These are phyloP conservation scores for Malania oleifera DNA, from an alignment of 164 flowering plant species.

Conservation along the genomic window DNA sequence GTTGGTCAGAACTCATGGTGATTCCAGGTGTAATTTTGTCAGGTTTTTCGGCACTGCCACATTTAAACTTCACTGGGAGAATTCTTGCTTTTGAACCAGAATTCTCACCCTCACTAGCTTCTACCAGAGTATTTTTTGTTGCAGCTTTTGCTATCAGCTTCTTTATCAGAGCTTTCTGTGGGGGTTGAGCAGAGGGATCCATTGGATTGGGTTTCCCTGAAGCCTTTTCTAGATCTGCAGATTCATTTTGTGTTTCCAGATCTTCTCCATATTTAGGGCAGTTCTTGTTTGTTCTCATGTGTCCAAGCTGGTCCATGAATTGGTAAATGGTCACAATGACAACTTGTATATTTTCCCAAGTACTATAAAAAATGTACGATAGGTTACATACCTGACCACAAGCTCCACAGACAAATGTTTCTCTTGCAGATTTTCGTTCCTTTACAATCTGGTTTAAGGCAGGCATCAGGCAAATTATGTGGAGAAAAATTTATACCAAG, in stretches of 20 bases:
- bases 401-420: constrained; percentile 87
- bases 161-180: constrained; percentile 42
- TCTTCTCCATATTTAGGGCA: constrained; percentile 93
- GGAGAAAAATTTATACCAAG: constrained; percentile 1
- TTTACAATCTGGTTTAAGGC: constrained; percentile 55
- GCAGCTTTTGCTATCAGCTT: constrained; percentile 46
- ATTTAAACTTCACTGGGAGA: constrained; percentile 69
- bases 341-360: too few species aligned
- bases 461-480: neutral
- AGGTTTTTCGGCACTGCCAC: constrained; percentile 48
- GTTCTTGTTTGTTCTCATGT: constrained; percentile 96
- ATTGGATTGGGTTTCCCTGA: constrained; percentile 33
- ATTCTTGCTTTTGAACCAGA: constrained; percentile 39
- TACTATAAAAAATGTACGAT: too few species aligned
- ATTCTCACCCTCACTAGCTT: constrained; percentile 55
- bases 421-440: constrained; percentile 85
- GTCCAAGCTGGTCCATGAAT: constrained; percentile 72
- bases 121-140: constrained; percentile 44
- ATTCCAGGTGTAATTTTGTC: constrained; percentile 32
- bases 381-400: constrained; percentile 84
- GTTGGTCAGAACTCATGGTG: constrained; percentile 38
- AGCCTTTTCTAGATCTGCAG: constrained; percentile 41
- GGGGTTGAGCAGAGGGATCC: constrained; percentile 41
- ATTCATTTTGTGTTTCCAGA: constrained; percentile 46
- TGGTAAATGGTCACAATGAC: neutral